Conservation (phyloP, 148 eudicot genomes). For the Chenopodium berlandieri region DNA sequence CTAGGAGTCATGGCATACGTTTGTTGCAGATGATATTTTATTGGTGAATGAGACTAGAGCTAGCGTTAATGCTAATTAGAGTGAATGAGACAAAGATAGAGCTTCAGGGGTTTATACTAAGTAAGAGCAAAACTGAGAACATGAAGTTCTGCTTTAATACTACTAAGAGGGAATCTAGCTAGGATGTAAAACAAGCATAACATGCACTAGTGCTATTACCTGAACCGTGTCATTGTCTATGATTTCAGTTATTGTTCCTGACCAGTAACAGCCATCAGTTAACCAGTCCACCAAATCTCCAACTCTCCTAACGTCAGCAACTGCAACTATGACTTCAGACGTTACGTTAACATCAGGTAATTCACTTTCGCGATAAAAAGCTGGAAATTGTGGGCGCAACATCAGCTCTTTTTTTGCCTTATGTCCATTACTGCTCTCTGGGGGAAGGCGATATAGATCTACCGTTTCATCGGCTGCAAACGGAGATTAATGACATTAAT, state of each 20-base stretch:
- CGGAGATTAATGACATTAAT: slow-evolving; percentile 3
- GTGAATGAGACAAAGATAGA: neutral
- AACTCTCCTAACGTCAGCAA: slow-evolving; percentile 58
- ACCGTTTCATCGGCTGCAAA: slow-evolving; percentile 49
- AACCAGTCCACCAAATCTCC: slow-evolving; percentile 84
- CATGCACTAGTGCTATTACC: slow-evolving; percentile 37
- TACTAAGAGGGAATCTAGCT: too few relatives aligned
- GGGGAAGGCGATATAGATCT: slow-evolving; percentile 43
- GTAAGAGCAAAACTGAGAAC: too few relatives aligned
- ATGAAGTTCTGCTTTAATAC: too few relatives aligned
- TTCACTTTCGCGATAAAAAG: slow-evolving; percentile 38
- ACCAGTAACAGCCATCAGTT: slow-evolving; percentile 61
- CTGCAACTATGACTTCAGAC: slow-evolving; percentile 52
- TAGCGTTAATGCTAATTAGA: neutral
- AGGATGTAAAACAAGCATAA: neutral
- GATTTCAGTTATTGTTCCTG: slow-evolving; percentile 55
- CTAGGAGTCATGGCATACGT: too few relatives aligned
- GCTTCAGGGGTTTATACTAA: too few relatives aligned
- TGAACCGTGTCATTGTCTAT: slow-evolving; percentile 42
- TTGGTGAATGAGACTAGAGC: too few relatives aligned
- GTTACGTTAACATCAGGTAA: slow-evolving; percentile 35
- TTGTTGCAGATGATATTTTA: too few relatives aligned
- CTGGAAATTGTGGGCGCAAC: slow-evolving; percentile 76
- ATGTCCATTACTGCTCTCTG: slow-evolving; percentile 13
- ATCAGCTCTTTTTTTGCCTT: slow-evolving; percentile 44